Base-by-base conservation (phyloP, 2,329 filamentous ascomycete genomes). In the Fonsecaea monophora region DNA sequence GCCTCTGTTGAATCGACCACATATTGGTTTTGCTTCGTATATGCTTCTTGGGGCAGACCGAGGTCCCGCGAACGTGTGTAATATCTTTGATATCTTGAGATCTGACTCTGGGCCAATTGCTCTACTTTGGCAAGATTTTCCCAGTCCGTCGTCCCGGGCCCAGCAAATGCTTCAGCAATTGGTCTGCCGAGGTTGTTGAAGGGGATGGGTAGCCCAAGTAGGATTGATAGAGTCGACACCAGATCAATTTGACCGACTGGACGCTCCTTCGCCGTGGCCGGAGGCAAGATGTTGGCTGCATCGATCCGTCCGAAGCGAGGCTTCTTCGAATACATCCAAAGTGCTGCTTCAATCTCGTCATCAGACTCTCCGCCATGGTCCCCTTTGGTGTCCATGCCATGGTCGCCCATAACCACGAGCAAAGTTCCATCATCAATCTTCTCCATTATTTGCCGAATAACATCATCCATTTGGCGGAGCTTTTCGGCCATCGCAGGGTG, bases 291-390 rank as follows among this genome's bases (percentile, higher is more conserved):
- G 70, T 84, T 85, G 5, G 87, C 85, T 2, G 86, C 81, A 57
- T 86, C 83, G 1, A 87, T 91, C 45, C 93, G 89, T 15, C 95
- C 95, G 78, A 99, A 99, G 9, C 92, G 78, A 0, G 89, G 88
- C 72, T 87, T 89, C 78, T 94, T 96, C 1, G 95, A 96, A 78
- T 98, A 99, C 93, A 99, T 96, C 94, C 95, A 99, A 55, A 99
- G 79, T 1, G 95, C 93, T 64, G 95, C 93, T 78, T 99, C 89
- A 6, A 99, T 87, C 77, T 99, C 95, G 70, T 98, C 93, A 72
- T 97, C 92, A 37, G 94, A 97, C 81, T 99, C 95, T 62, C 95
- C 95, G n/a, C 95, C 95, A 75, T 99, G 95, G 72, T 99, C 95
- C 18, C 95, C 95, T 81, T 99, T 98, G 68, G 87, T 83, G 78